phyloP scores from a whole-genome alignment of 768 basidiomycete species.

The Amanita thiersii region DNA sequence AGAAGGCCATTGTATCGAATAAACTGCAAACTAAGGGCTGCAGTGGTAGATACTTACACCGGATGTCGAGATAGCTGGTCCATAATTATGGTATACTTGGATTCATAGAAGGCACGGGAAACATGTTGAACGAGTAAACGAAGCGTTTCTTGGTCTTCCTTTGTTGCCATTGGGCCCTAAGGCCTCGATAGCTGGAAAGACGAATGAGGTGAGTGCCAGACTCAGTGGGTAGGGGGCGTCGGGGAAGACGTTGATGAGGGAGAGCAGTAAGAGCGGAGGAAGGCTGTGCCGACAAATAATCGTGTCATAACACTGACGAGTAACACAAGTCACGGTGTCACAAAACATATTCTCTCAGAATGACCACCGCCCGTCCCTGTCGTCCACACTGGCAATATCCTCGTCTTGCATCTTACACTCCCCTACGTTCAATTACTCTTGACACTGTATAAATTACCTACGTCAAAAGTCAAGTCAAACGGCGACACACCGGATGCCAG shows the following conservation, averaged over 20 bases:
- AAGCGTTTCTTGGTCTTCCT: slow-evolving; percentile 77
- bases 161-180: slow-evolving; percentile 43
- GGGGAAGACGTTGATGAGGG: background rate
- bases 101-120: slow-evolving; percentile 90
- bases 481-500: too few species aligned
- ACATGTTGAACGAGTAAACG: slow-evolving; percentile 90
- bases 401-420: too few species aligned
- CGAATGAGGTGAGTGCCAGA: slow-evolving; percentile 2
- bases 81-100: slow-evolving; percentile 84
- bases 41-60: slow-evolving; percentile 67
- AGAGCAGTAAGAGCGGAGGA: slow-evolving; percentile 1
- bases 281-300: background rate
- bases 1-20: slow-evolving; percentile 14
- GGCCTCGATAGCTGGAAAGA: slow-evolving; percentile 7
- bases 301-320: too few species aligned
- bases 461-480: too few species aligned
- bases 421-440: too few species aligned
- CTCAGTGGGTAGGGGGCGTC: background rate
- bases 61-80: slow-evolving; percentile 90
- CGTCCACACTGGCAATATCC: too few species aligned
- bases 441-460: too few species aligned
- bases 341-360: too few species aligned
- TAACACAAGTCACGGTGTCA: too few species aligned
- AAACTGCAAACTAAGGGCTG: slow-evolving; percentile 13
- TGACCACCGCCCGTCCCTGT: too few species aligned